Evolutionary conservation across 2,329 filamentous ascomycete species (phyloP), one percentile per base, ranked within the genome.

Genomic region (Chrysosporium keratinophilum): DNA sequence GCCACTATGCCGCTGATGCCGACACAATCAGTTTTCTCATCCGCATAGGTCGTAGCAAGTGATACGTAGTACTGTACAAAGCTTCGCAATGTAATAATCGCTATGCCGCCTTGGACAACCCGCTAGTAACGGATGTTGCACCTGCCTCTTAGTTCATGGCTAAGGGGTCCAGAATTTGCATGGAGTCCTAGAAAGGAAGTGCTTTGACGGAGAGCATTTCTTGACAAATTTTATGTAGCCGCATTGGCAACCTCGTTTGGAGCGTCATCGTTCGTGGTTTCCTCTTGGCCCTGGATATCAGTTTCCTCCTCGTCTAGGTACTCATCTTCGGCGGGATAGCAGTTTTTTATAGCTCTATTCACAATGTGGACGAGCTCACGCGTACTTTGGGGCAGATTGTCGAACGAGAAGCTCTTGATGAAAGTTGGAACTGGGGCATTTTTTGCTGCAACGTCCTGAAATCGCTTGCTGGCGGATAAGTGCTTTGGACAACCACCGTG

Each of bases 381-480:
- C 2, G 11, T 2, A 31, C 43, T 33, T 12, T 54, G 35, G 14
- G 46, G 50, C 17, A 54, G 19, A 2, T 48, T 37, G 17, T 54
- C 37, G 5, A 42, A 20, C 3, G 48, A 28, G 23, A 54, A 56
- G 39, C 44, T 46, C 0, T 56, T 47, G 41, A 64, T 17, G 47
- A 59, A 42, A n/a, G 31, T 20, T 14, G 56, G 56, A 39, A 56
- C 54, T 5, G 40, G 52, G 2, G n/a, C 56, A 46, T 58, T 46
- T 34, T 33, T 9, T 11, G 31, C 31, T n/a, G 54, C 56, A 42
- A 58, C 41, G 19, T 54, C 43, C n/a, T 56, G 20, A 28, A 54
- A 58, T 19, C 56, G 56, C 20, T 43, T 52, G 33, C 56, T 52
- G 23, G 37, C 48, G 37, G 45, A 40, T 14, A 48, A 19, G 6